These are phyloP conservation scores for Drechslerella dactyloides DNA, from an alignment of 2,329 filamentous ascomycete species.

Conservation along the genomic window DNA sequence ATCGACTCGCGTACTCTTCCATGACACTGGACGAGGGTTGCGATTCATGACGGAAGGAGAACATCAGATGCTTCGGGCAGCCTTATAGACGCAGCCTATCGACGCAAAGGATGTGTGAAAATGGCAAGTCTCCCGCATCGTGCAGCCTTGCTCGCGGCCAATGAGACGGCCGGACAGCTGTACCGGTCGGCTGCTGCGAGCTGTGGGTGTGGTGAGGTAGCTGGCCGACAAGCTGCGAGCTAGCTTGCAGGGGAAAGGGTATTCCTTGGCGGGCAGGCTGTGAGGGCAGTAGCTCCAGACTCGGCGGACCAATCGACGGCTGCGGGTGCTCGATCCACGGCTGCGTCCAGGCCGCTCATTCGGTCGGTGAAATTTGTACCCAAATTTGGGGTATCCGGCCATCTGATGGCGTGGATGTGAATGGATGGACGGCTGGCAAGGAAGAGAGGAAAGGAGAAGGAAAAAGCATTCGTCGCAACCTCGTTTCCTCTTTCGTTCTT, in stretches of 20 bases:
- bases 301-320: slow-evolving; percentile 1
- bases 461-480: not conserved
- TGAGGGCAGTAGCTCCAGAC: not conserved
- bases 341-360: not conserved
- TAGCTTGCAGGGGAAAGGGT: not conserved
- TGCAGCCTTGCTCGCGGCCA: slow-evolving; percentile 12
- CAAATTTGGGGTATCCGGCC: not conserved
- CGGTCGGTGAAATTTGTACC: slow-evolving; percentile 4
- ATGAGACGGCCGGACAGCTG: slow-evolving; percentile 14
- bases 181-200: not conserved
- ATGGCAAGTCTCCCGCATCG: slow-evolving; percentile 1
- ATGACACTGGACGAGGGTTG: not conserved
- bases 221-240: slow-evolving; percentile 1
- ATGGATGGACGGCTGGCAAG: not conserved
- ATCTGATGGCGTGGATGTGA: not conserved
- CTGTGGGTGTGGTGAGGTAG: slow-evolving; percentile 9
- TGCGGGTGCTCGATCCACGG: not conserved
- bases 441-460: not conserved
- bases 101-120: not conserved
- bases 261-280: slow-evolving; percentile 1
- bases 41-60: not conserved
- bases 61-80: not conserved
- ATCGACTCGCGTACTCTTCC: not conserved
- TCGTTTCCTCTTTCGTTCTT: not conserved
- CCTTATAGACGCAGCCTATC: slow-evolving; percentile 7